Base-by-base conservation (phyloP, 192 early-diverging fungal species). In the Coemansia sp. region DNA sequence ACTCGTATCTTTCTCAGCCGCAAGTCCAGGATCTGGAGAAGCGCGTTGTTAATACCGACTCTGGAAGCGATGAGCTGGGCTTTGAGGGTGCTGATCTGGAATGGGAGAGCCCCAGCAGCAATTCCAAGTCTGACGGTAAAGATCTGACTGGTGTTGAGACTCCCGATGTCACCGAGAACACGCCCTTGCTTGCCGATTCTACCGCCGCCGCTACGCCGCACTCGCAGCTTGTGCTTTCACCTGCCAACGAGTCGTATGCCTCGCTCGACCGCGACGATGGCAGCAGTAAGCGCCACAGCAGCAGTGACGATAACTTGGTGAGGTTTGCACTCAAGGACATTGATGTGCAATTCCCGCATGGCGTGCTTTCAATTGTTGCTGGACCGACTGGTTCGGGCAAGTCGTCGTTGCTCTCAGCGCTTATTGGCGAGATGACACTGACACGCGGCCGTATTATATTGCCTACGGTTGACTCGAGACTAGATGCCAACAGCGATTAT, bases 351-450 rank as follows among this genome's bases (percentile, higher is more conserved):
- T 92, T 97, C 76, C 90, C 90, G 16, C 47, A 66, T 18, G 87
- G 87, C 51, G 87, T 87, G 31, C 84, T 95, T n/a, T 89, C 91
- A n/a, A 80, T 95, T 16, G 75, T 97, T 43, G 88, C 90, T 60
- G 96, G 96, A 7, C 86, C 92, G 31, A 97, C 95, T n/a, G 97
- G 95, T 7, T 84, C 88, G 34, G 97, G 97, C 63, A 98, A 98
- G 75, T 90, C 91, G 4, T 90, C 89, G 12, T 68, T 98, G 61
- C 77, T 97, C 13, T 70, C 89, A 15, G 91, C 93, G 49, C 86
- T 97, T 34, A 76, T 97, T 15, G 94, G 94, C 42, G 95, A 97
- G 78, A 92, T 95, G 63, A 65, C 70, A 36, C 77, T 72, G 51
- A 60, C 67, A 11, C 36, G 66, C 11, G 88, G 73, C 1, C 66